Evolutionary conservation across 1,139 yeast genomes (phyloP).

Genomic region (Hyphopichia wangnamkhiaoensis): DNA sequence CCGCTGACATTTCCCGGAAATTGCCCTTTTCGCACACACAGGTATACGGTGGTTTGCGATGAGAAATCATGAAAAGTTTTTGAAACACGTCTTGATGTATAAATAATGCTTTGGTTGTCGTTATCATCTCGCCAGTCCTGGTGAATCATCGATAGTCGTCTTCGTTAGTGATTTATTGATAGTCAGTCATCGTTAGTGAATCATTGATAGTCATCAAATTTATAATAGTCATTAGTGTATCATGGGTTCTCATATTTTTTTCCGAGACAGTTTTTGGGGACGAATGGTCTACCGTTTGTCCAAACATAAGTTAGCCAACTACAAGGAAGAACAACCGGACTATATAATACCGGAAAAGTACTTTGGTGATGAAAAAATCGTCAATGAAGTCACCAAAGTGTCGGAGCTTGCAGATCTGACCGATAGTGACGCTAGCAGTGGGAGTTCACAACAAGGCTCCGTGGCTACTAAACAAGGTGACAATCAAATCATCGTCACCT

Average conservation of each 20-base stretch:
- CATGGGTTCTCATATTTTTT: constrained; percentile 14
- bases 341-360: constrained; percentile 36
- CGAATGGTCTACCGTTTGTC: constrained; percentile 28
- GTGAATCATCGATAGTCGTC: too few species aligned
- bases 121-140: too few species aligned
- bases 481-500: constrained; percentile 16
- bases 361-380: constrained; percentile 4
- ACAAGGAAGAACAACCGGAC: constrained; percentile 29
- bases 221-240: too few species aligned
- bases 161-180: too few species aligned
- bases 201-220: too few species aligned
- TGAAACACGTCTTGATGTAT: too few species aligned
- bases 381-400: neutral
- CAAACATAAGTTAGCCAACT: constrained; percentile 22
- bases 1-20: too few species aligned
- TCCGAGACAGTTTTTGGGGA: constrained; percentile 33
- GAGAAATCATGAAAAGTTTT: too few species aligned
- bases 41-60: too few species aligned
- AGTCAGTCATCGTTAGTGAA: too few species aligned
- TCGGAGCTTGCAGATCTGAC: constrained; percentile 2
- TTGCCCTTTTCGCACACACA: too few species aligned
- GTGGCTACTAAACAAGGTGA: constrained; percentile 3
- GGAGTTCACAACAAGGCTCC: constrained; percentile 1
- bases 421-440: constrained; percentile 6
- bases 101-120: too few species aligned